A percentile compares a stretch with the other conserved stretches of the same genome.
Evolutionary conservation across 768 basidiomycete species (phyloP).

Genomic region (Tephrocybe sp.): DNA sequence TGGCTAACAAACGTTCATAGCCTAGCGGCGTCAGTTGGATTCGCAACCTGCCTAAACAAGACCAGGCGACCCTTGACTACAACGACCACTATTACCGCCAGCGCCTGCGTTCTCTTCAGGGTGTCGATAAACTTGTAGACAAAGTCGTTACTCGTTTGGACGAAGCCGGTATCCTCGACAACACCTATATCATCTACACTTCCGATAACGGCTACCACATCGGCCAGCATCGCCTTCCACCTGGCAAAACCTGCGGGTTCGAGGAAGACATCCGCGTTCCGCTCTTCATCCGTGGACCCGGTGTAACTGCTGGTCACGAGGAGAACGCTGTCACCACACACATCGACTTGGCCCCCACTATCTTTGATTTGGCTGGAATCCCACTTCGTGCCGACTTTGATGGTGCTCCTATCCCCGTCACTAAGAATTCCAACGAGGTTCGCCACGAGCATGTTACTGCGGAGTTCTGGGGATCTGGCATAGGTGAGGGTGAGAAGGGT

Average conservation of each 20-base stretch:
- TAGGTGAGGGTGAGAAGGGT: background rate
- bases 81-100: background rate
- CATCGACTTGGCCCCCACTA: conserved; percentile 1
- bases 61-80: background rate
- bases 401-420: background rate
- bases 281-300: conserved; percentile 1
- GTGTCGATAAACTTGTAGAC: background rate
- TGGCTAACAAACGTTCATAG: background rate
- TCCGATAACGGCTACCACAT: conserved; percentile 3
- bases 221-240: background rate
- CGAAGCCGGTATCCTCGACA: background rate
- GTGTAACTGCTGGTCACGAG: background rate
- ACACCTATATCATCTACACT: background rate
- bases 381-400: background rate
- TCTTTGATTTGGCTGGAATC: background rate
- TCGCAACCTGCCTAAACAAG: background rate
- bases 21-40: background rate
- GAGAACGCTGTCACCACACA: background rate
- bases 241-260: background rate
- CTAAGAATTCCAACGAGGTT: no score
- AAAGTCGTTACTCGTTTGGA: background rate
- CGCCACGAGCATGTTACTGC: conserved; percentile 3
- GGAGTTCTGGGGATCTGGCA: background rate
- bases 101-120: background rate
- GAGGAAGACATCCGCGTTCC: conserved; percentile 3